A percentile compares a stretch with the other conserved stretches of the same genome.
Evolutionary conservation across 768 basidiomycete genomes (phyloP).

Genomic region (Dacryopinax spathularia): DNA sequence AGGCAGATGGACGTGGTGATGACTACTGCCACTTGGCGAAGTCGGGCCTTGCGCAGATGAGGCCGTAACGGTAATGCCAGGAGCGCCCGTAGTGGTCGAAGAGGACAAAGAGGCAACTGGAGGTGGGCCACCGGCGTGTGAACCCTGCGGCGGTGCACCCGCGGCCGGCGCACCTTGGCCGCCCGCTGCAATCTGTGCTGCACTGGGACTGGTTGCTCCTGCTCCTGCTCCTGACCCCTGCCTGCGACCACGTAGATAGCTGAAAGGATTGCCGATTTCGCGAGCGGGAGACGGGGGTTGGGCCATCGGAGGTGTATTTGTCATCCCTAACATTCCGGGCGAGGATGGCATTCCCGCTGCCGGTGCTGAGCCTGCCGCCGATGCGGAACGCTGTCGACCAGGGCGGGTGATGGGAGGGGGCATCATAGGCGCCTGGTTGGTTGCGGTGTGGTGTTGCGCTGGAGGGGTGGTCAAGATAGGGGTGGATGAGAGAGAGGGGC

Average conservation of each 20-base stretch:
- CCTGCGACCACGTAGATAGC: neutral
- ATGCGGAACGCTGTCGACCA: neutral
- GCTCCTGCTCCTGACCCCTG: neutral
- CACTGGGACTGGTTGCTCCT: neutral
- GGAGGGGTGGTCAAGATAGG: conserved; percentile 23
- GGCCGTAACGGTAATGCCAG: neutral
- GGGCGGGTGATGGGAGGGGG: neutral
- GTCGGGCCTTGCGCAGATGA: too few relatives aligned
- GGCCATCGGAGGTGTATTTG: neutral
- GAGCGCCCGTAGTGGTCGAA: neutral
- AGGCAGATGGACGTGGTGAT: neutral
- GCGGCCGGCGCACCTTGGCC: neutral
- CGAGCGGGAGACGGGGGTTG: neutral
- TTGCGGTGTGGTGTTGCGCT: conserved; percentile 21
- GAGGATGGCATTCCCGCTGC: neutral
- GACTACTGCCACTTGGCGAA: too few relatives aligned
- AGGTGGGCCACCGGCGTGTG: neutral
- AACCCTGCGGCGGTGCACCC: neutral
- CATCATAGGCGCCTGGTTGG: neutral
- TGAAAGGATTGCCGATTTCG: neutral
- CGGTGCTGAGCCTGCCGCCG: neutral
- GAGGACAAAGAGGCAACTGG: neutral
- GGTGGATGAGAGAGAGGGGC: conserved; percentile 25
- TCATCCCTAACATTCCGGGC: neutral
- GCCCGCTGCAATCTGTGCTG: neutral